These are phyloP conservation scores for Ploettnerulaceae sp. DNA, from an alignment of 2,329 filamentous ascomycete genomes.

Conservation along the genomic window DNA sequence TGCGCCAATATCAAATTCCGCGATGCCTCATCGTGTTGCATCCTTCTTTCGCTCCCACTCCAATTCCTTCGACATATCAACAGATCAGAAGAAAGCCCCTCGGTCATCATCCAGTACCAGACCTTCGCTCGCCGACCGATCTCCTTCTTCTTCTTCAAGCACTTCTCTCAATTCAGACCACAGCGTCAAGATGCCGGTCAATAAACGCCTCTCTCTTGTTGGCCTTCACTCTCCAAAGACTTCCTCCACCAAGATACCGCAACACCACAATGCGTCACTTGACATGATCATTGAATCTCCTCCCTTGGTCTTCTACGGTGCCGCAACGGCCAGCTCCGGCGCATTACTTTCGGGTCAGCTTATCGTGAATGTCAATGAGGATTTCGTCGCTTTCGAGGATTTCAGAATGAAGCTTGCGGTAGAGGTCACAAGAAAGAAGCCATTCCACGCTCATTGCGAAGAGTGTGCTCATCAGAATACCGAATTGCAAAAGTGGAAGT, in stretches of 20 bases:
- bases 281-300: slow-evolving; percentile 48
- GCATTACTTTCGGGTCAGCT: slow-evolving; percentile 82
- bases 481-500: slow-evolving; percentile 73
- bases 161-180: slow-evolving; percentile 21
- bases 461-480: slow-evolving; percentile 69
- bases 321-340: slow-evolving; percentile 69
- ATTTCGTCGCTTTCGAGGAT: slow-evolving; percentile 60
- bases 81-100: slow-evolving; percentile 22
- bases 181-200: slow-evolving; percentile 26
- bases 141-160: slow-evolving; percentile 15
- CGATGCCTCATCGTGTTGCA: slow-evolving; percentile 27
- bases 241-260: slow-evolving; percentile 24
- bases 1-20: not conserved
- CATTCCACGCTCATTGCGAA: slow-evolving; percentile 71
- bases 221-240: slow-evolving; percentile 25
- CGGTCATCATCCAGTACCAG: slow-evolving; percentile 17
- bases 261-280: slow-evolving; percentile 22
- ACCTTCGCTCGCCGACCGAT: slow-evolving; percentile 15
- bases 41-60: slow-evolving; percentile 26
- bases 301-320: slow-evolving; percentile 71
- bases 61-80: slow-evolving; percentile 16
- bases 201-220: slow-evolving; percentile 30
- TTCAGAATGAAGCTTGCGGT: slow-evolving; percentile 70
- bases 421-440: slow-evolving; percentile 72
- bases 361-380: slow-evolving; percentile 65